phyloP scores from a whole-genome alignment of 495 filamentous ascomycete species.

The Lentithecium fluviatile region DNA sequence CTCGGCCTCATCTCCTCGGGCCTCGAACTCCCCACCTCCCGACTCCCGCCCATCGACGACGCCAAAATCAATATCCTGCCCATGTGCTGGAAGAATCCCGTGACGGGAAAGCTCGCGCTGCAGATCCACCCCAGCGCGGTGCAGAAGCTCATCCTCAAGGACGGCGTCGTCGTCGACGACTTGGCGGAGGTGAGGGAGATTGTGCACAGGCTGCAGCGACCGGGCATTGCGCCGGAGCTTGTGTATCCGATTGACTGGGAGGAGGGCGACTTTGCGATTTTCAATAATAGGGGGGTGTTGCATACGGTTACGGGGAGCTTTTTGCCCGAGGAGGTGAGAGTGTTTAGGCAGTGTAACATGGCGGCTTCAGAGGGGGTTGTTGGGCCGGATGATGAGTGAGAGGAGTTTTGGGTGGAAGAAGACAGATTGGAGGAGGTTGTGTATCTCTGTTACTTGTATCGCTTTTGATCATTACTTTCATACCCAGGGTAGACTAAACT shows the following conservation, averaged over 20 bases:
- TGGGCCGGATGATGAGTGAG: conserved; percentile 45
- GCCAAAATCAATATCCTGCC: conserved; percentile 66
- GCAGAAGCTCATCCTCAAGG: conserved; percentile 59
- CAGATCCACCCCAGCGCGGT: conserved; percentile 70
- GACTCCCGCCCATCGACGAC: conserved; percentile 63
- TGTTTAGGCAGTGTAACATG: conserved; percentile 76
- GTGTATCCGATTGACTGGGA: conserved; percentile 76
- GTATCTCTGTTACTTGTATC: no score
- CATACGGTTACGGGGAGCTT: conserved; percentile 75
- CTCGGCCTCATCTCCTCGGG: conserved; percentile 64
- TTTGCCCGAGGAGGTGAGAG: conserved; percentile 63
- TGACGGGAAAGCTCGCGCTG: conserved; percentile 64
- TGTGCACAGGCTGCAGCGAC: conserved; percentile 66
- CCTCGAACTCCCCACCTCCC: conserved; percentile 54
- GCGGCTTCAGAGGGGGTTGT: conserved; percentile 57
- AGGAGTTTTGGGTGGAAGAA: neutral
- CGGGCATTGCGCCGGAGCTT: conserved; percentile 62
- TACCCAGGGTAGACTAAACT: no score
- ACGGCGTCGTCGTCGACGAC: conserved; percentile 65
- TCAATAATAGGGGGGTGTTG: conserved; percentile 69
- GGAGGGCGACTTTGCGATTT: conserved; percentile 69
- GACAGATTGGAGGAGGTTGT: neutral
- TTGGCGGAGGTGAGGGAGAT: conserved; percentile 63
- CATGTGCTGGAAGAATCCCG: conserved; percentile 71
- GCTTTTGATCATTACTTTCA: no score